These are phyloP conservation scores for Trichoderma oligosporum DNA, from an alignment of 2,329 filamentous ascomycete genomes.

Conservation along the genomic window DNA sequence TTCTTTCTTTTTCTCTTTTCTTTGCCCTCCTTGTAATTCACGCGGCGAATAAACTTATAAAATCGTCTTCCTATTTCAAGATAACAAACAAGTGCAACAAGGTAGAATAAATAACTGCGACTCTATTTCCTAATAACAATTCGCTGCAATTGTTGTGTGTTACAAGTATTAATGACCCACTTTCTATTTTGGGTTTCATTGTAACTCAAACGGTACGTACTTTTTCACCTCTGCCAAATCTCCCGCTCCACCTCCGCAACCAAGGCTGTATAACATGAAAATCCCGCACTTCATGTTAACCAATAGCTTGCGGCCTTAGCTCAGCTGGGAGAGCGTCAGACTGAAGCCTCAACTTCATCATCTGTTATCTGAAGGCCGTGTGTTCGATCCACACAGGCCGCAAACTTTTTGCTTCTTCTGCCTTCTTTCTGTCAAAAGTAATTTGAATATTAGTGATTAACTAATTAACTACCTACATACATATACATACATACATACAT, in stretches of 20 bases:
- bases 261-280: constrained; percentile 5
- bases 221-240: neutral
- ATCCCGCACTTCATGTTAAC: neutral
- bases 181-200: no score
- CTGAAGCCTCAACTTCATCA: constrained; percentile 17
- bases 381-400: constrained; percentile 20
- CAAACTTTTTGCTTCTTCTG: constrained; percentile 12
- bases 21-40: no score
- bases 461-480: neutral
- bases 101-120: no score
- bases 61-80: neutral
- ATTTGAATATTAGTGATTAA: neutral
- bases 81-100: neutral
- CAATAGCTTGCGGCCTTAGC: constrained; percentile 16
- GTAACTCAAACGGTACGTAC: no score
- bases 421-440: neutral
- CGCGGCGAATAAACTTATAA: no score
- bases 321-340: constrained; percentile 20
- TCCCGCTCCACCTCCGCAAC: neutral
- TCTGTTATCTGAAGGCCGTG: constrained; percentile 17
- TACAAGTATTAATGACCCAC: no score
- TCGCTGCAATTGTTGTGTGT: no score
- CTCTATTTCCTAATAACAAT: no score
- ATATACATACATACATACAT: neutral
- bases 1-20: neutral